A percentile compares a stretch with the other conserved stretches of the same genome.
Evolutionary conservation across 805 yeast genomes (phyloP).

Genomic region (Metschnikowia matae): DNA sequence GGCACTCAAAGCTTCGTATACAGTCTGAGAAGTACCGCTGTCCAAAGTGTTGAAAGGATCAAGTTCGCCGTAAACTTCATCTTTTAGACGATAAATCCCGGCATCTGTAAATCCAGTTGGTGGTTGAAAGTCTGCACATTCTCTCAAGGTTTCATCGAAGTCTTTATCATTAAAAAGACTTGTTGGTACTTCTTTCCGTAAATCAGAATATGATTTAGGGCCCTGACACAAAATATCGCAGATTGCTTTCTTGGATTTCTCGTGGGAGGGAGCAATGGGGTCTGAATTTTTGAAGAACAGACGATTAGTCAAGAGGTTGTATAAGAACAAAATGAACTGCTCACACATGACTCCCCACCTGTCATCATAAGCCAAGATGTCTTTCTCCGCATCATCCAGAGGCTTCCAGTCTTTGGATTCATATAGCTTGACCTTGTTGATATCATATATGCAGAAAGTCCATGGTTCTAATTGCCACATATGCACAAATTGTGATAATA

Average conservation of each 20-base stretch:
- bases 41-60: slow-evolving; percentile 44
- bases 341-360: slow-evolving; percentile 41
- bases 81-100: slow-evolving; percentile 67
- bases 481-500: slow-evolving; percentile 38
- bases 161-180: slow-evolving; percentile 28
- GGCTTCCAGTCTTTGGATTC: slow-evolving; percentile 1
- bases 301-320: slow-evolving; percentile 41
- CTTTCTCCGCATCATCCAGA: slow-evolving; percentile 41
- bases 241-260: slow-evolving; percentile 37
- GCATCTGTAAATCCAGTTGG: slow-evolving; percentile 56
- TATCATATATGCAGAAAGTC: slow-evolving; percentile 16
- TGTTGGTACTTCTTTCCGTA: slow-evolving; percentile 22
- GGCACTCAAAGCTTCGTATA: slow-evolving; percentile 40
- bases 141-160: slow-evolving; percentile 51
- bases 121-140: slow-evolving; percentile 59
- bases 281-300: slow-evolving; percentile 19
- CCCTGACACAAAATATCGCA: slow-evolving; percentile 48
- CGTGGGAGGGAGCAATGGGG: background rate
- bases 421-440: background rate
- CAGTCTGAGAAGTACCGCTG: slow-evolving; percentile 47
- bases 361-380: slow-evolving; percentile 46
- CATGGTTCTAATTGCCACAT: slow-evolving; percentile 51
- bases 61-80: slow-evolving; percentile 46
- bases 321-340: slow-evolving; percentile 41
- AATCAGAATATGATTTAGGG: slow-evolving; percentile 29